phyloP scores from a whole-genome alignment of 1,284 basidiomycete genomes.

The Anthracocystis panici-leucophaei region DNA sequence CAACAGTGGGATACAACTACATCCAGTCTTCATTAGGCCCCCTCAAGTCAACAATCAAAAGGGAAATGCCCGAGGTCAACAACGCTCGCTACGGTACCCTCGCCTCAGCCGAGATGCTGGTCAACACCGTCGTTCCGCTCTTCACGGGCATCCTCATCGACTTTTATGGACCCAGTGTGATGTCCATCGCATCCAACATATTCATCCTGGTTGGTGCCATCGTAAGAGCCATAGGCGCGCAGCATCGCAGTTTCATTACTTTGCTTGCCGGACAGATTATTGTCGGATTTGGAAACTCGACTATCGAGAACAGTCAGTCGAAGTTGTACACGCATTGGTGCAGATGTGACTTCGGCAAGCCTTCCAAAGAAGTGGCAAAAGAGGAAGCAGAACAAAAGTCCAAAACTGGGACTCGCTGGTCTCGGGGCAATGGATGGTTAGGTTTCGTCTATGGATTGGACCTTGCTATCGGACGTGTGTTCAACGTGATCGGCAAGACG shows the following conservation, averaged over 20 bases:
- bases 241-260: conserved; percentile 36
- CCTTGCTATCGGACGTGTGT: conserved; percentile 65
- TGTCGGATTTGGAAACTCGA: conserved; percentile 59
- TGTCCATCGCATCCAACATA: conserved; percentile 59
- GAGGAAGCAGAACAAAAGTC: conserved; percentile 1
- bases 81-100: conserved; percentile 75
- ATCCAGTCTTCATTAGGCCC: conserved; percentile 63
- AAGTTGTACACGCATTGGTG: conserved; percentile 64
- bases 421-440: conserved; percentile 28
- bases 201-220: conserved; percentile 69
- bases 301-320: conserved; percentile 66
- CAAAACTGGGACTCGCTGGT: conserved; percentile 1
- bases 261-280: conserved; percentile 64
- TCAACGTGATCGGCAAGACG: conserved; percentile 52
- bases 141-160: conserved; percentile 71
- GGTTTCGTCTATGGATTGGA: conserved; percentile 66
- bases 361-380: background rate
- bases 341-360: conserved; percentile 8
- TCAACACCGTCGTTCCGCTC: conserved; percentile 72
- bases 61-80: conserved; percentile 71
- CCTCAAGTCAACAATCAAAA: conserved; percentile 69
- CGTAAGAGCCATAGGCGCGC: conserved; percentile 58
- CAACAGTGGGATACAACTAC: conserved; percentile 49
- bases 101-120: conserved; percentile 68
- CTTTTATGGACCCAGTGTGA: conserved; percentile 68